phyloP scores from a whole-genome alignment of 371 early-diverging fungal genomes.

The Mortierella sp. region DNA sequence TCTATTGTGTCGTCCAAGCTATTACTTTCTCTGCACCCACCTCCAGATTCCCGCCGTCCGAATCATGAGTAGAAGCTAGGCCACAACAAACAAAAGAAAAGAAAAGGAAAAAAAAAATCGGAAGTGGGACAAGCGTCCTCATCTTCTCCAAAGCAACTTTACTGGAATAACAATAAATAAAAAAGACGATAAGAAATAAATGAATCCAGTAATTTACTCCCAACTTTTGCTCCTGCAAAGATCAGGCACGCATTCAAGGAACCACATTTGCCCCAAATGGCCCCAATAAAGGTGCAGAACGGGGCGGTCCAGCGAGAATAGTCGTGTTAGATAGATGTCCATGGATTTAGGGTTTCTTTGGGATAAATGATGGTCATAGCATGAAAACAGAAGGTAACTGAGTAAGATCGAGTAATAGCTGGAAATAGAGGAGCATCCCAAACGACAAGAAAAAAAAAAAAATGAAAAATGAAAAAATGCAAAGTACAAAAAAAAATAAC shows the following conservation, averaged over 20 bases:
- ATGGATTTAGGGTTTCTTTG: slow-evolving; percentile 16
- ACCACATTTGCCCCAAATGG: neutral
- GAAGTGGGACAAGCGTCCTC: slow-evolving; percentile 7
- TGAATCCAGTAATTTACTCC: neutral
- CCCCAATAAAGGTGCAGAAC: slow-evolving; percentile 5
- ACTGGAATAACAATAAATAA: slow-evolving; percentile 5
- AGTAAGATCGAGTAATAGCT: neutral
- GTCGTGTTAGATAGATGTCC: neutral
- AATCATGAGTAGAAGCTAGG: slow-evolving; percentile 12
- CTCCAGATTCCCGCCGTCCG: slow-evolving; percentile 65
- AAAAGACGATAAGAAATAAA: neutral
- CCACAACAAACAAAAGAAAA: neutral
- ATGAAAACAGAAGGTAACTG: neutral
- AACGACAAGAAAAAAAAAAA: neutral
- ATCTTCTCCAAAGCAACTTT: neutral
- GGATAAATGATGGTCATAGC: slow-evolving; percentile 1
- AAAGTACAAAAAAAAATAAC: neutral
- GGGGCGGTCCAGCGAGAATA: slow-evolving; percentile 15
- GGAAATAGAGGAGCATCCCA: neutral
- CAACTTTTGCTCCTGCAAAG: slow-evolving; percentile 3
- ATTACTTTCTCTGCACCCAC: slow-evolving; percentile 85
- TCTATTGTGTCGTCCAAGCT: slow-evolving; percentile 61
- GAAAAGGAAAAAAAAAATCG: neutral
- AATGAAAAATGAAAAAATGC: neutral
- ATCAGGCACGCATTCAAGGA: neutral